Percentiles rank a stretch among this genome's conserved stretches.
phyloP scores from a whole-genome alignment of 1,284 basidiomycete species.

The Moesziomyces parantarcticus region DNA sequence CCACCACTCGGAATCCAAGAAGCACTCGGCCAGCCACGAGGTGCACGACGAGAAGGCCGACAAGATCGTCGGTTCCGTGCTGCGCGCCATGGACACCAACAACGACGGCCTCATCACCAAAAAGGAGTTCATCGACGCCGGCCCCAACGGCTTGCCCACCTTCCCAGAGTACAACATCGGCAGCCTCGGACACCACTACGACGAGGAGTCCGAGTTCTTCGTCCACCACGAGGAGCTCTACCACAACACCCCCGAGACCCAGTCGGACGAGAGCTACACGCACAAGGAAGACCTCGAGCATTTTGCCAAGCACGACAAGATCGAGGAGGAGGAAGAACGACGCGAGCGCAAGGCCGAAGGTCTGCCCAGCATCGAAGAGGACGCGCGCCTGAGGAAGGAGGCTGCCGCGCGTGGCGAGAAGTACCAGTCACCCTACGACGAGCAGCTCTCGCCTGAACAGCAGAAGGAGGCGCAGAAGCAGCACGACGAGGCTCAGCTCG shows the following conservation, averaged over 20 bases:
- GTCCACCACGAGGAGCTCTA: conserved; percentile 77
- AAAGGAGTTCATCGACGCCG: conserved; percentile 83
- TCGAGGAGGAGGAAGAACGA: conserved; percentile 86
- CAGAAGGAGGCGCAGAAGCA: conserved; percentile 54
- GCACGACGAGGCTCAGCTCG: conserved; percentile 51
- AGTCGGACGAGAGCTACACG: conserved; percentile 91
- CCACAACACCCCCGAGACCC: conserved; percentile 94
- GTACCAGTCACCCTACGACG: conserved; percentile 62
- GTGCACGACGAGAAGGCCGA: conserved; percentile 86
- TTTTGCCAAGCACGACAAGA: conserved; percentile 85
- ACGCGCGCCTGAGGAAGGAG: conserved; percentile 49
- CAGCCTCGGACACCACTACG: conserved; percentile 87
- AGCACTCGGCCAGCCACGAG: conserved; percentile 82
- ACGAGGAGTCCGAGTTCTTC: conserved; percentile 68
- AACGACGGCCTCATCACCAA: conserved; percentile 81
- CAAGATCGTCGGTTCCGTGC: conserved; percentile 80
- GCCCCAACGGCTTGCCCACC: conserved; percentile 80
- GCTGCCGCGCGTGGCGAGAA: conserved; percentile 56
- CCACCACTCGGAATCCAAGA: conserved; percentile 90
- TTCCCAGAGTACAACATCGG: conserved; percentile 74
- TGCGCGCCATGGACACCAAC: conserved; percentile 81
- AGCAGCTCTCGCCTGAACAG: conserved; percentile 56
- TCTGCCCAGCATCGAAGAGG: conserved; percentile 71
- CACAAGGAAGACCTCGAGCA: conserved; percentile 82
- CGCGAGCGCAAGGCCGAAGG: conserved; percentile 84